Conservation (phyloP, 345 rosid genomes). For the Lagerstroemia speciosa region DNA sequence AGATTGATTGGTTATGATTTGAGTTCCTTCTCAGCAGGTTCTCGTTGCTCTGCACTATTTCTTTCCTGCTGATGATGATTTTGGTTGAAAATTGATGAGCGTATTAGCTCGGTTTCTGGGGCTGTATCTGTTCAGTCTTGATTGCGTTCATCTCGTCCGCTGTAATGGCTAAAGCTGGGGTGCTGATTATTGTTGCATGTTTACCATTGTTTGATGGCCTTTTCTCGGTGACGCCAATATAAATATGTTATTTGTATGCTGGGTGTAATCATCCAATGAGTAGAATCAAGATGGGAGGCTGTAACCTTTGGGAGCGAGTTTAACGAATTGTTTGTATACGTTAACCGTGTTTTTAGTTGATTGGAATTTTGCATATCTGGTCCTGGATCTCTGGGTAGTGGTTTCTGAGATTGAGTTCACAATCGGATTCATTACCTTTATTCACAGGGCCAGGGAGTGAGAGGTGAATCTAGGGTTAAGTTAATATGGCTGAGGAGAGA, state of each 20-base stretch:
- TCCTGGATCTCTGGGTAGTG: background rate
- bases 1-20: background rate
- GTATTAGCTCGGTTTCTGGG: background rate
- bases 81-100: background rate
- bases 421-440: background rate
- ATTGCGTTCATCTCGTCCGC: too few relatives aligned
- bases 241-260: background rate
- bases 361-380: background rate
- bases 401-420: background rate
- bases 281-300: background rate
- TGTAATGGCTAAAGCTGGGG: background rate
- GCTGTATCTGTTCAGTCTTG: background rate
- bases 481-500: conserved; percentile 23
- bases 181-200: background rate
- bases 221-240: background rate
- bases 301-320: background rate
- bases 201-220: background rate
- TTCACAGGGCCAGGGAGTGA: background rate
- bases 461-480: background rate
- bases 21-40: background rate
- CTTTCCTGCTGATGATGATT: background rate
- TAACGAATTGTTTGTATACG: background rate
- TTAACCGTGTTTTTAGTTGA: background rate
- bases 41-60: background rate
- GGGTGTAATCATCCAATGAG: background rate